Conservation (phyloP, 2,329 filamentous ascomycete genomes). For the Fusarium phyllophilum region DNA sequence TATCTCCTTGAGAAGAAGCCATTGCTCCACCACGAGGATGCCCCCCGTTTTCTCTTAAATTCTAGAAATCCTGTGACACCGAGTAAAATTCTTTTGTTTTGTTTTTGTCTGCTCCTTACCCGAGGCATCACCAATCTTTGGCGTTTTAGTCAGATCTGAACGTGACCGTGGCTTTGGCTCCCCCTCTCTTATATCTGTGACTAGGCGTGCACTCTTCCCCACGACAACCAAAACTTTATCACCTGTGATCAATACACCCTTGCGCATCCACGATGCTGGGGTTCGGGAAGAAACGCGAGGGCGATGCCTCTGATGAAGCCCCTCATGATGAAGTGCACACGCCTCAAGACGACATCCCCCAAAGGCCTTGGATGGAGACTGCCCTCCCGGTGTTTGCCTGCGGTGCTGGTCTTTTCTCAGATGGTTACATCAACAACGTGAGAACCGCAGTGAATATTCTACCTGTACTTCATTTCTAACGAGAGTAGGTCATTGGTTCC, state of each 20-base stretch:
- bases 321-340: constrained; percentile 5
- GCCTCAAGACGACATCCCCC: neutral
- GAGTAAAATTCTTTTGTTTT: neutral
- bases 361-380: constrained; percentile 34
- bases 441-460: neutral
- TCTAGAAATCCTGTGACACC: constrained; percentile 16
- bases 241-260: neutral
- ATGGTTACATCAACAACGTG: constrained; percentile 92
- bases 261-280: constrained; percentile 30
- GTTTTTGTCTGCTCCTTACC: neutral
- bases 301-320: constrained; percentile 16
- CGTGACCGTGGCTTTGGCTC: neutral
- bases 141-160: neutral
- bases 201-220: constrained; percentile 1
- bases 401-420: constrained; percentile 88
- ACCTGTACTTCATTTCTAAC: neutral
- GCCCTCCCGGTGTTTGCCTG: constrained; percentile 81
- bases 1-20: constrained; percentile 10
- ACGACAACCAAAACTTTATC: neutral
- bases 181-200: constrained; percentile 2
- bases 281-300: constrained; percentile 23
- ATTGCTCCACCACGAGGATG: neutral
- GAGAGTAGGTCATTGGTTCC: constrained; percentile 80
- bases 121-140: constrained; percentile 7
- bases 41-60: constrained; percentile 1